Evolutionary conservation across 2,329 filamentous ascomycete genomes (phyloP), one percentile per base, ranked within the genome.

Genomic region (Epichloe baconii): DNA sequence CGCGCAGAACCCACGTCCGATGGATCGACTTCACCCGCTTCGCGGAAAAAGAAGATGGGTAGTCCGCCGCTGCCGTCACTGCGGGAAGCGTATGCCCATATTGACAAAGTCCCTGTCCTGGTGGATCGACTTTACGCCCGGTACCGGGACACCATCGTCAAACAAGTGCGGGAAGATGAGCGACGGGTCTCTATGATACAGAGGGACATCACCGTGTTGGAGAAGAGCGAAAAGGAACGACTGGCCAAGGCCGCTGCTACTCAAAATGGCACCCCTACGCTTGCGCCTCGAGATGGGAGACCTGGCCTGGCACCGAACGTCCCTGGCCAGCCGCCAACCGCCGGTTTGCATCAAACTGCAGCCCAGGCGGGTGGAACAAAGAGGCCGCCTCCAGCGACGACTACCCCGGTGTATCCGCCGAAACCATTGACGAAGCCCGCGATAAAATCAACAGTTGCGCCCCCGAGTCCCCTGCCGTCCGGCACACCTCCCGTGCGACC

Each of bases 121-220:
- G 78, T 94, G 46, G 75, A 83, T 52, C 80, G 83, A 56, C 74
- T 95, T 1, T 94, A 93, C 63, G 75, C 78, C 12, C 76, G 79
- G 55, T 96, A 94, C 64, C 78, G 82, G 56, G 79, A 85, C 44
- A 72, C 83, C 43, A 73, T 84, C 47, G 76, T 88, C n/a, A 71
- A 73, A 51, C 77, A 84, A 60, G 86, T 96, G 53, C 74, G 78
- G 53, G 79, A 85, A 51, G 84, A 93, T 55, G 90, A 96, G 70
- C 75, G 74, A 53, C 75, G 72, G 48, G 85, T 84, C 61, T 75
- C 77, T 26, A 69, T 69, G 17, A 68, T 91, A 43, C 77, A 82
- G 64, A 73, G 73, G 53, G 85, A 95, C 57, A 79, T 94, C 48
- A 70, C 74, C 40, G 75, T 82, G 52, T 75, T 93, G 47, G 80